These are phyloP conservation scores for Microdochium paspali DNA, from an alignment of 2,329 filamentous ascomycete species.

Conservation along the genomic window DNA sequence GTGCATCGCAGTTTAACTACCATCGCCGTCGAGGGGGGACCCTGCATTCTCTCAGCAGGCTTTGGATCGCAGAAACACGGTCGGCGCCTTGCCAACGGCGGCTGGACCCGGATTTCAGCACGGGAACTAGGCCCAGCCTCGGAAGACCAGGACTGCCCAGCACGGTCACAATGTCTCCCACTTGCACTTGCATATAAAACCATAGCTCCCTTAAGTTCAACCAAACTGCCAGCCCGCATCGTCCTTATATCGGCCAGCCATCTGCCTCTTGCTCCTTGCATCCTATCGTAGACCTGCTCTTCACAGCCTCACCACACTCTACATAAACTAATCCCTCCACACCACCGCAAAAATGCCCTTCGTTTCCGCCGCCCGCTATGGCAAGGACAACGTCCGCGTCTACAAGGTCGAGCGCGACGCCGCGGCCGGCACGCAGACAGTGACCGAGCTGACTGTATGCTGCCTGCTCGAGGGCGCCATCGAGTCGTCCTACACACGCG, in stretches of 20 bases:
- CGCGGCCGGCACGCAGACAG: slow-evolving; percentile 68
- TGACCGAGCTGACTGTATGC: slow-evolving; percentile 92
- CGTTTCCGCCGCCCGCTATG: slow-evolving; percentile 62
- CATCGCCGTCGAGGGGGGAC: neutral
- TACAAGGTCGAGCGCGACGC: slow-evolving; percentile 86
- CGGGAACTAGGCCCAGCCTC: no score
- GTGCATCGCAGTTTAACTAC: neutral
- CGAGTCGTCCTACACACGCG: slow-evolving; percentile 78
- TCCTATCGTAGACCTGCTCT: neutral
- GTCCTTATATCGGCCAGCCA: neutral
- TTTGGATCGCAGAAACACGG: no score
- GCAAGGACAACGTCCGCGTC: slow-evolving; percentile 97
- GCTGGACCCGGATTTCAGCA: no score
- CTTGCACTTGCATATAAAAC: no score
- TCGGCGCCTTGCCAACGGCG: no score
- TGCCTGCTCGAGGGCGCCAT: slow-evolving; percentile 91
- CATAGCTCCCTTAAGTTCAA: no score
- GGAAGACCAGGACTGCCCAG: no score
- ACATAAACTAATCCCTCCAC: neutral
- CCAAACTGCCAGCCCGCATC: no score
- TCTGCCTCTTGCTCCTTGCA: neutral
- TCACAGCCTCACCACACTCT: neutral
- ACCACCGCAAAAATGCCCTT: slow-evolving; percentile 34
- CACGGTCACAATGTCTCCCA: no score
- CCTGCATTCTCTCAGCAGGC: neutral